A percentile compares a stretch with the other conserved stretches of the same genome.
These are phyloP conservation scores for Eragrostis nindensis DNA, from an alignment of 176 grass and related monocot genomes.

Conservation along the genomic window DNA sequence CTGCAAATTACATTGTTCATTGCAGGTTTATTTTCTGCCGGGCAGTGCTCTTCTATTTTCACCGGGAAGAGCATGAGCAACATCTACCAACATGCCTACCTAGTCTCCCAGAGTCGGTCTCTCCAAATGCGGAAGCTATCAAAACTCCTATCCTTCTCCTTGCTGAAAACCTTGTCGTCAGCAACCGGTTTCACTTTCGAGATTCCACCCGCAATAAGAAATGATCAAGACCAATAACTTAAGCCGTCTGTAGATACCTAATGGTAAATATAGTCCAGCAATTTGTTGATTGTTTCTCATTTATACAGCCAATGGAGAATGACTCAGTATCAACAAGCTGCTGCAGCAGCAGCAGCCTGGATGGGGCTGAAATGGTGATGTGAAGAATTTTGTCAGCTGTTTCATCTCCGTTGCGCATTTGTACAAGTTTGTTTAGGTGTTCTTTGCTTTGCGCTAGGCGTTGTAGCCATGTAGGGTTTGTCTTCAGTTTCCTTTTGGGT, in stretches of 20 bases:
- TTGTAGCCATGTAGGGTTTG: conserved; percentile 51
- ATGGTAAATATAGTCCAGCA: conserved; percentile 84
- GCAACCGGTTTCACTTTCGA: conserved; percentile 68
- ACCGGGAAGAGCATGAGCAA: conserved; percentile 34
- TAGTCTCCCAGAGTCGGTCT: conserved; percentile 71
- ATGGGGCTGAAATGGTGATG: conserved; percentile 22
- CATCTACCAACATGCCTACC: conserved; percentile 84
- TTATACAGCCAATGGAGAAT: conserved; percentile 50
- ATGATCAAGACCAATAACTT: conserved; percentile 49
- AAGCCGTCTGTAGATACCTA: conserved; percentile 87
- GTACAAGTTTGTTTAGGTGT: conserved; percentile 54
- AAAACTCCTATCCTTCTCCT: conserved; percentile 66
- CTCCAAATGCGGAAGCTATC: conserved; percentile 63
- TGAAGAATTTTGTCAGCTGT: conserved; percentile 36
- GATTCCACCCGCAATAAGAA: conserved; percentile 41
- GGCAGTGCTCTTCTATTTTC: conserved; percentile 72
- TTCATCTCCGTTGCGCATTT: conserved; percentile 43
- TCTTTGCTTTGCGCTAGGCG: conserved; percentile 45
- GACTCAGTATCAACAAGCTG: conserved; percentile 28
- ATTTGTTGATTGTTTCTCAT: conserved; percentile 88
- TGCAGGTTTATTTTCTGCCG: conserved; percentile 99
- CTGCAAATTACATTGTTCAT: conserved; percentile 7
- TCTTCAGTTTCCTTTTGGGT: conserved; percentile 13
- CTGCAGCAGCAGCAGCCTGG: conserved; percentile 1
- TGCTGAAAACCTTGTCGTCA: conserved; percentile 76